Evolutionary conservation across 495 filamentous ascomycete species (phyloP), one percentile per base, ranked within the genome.

Genomic region (Podospora pseudopauciseta): DNA sequence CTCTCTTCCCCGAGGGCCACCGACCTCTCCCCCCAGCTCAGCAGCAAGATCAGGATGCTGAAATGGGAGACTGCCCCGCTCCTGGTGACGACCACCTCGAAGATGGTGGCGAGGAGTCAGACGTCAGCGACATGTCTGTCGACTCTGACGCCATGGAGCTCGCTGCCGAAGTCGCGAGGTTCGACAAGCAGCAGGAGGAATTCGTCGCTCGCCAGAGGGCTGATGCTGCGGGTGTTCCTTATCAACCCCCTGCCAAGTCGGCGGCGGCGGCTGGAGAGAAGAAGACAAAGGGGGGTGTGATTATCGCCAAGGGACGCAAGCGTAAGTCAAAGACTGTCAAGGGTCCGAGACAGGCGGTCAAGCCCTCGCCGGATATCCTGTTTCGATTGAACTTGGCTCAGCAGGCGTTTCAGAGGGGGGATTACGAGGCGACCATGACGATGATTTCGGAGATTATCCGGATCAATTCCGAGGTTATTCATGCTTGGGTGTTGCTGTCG

Each of bases 401-500:
- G 28, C 84, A 87, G 30, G 87, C 89, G 2, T 94, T 90, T 75
- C 86, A 92, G 68, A 82, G 86, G 64, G 82, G 84, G 13, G 82
- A 90, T 58, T 88, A 89, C 74, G 86, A 88, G 30, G 80, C 83
- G 49, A 90, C 92, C 13, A 81, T 87, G 34, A 80, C 87, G 2
- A 80, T 86, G 58, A 86, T 90, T 13, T 80, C 83, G 60, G 86
- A 88, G 73, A 90, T 93, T 13, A 88, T 96, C 64, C 86, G 91
- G 66, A 84, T 89, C 71, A 96, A 97, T 74, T 90, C 91, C 16
- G 93, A 96, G 75, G 91, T 93, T 65, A 90, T 90, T 69, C 83
- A 86, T 23, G 90, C 93, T 30, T 93, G 94, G 85, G 87, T 86
- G 20, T 77, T 94, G 32, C 76, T 95, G 13, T 89, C 91, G 0